Base-by-base conservation (phyloP, 2,329 filamentous ascomycete species). In the Tricladium varicosporioides region DNA sequence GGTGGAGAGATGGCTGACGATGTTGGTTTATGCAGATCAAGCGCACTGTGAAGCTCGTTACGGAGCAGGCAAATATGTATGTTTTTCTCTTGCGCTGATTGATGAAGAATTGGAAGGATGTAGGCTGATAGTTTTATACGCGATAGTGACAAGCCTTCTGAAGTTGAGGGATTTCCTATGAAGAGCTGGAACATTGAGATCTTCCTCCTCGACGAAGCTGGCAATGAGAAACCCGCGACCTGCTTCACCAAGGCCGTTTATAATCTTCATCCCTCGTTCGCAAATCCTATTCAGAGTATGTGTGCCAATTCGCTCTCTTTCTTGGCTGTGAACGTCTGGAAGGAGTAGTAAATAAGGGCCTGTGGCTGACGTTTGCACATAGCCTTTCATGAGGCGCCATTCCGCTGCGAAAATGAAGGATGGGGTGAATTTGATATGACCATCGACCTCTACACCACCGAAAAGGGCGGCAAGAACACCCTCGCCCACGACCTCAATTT, bases 341-440 rank as follows among this genome's bases (percentile, higher is more conserved):
- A 46, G 47, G 43, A 47, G 43, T 10, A 31, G 47, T 49, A 49
- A 32, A 33, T 14, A 27, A 27, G 22, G 22, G 4, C 3, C 7
- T 27, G 7, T 27, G 22, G 33, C 31, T 61, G 27, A 36, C 50
- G 14, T 53, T 53, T 19, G 18, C 8, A 19, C 49, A 51, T 47
- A 94, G 90, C 84, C 19, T 88, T 96, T 77, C 87, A 86, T 70
- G 87, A 89, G 63, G 84, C 92, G 0, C 94, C 94, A 0, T 99
- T 97, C 77, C 82, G 82, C 63, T 96, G 96, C 74, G 80, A 85
- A 62, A 96, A 99, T 75, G 90, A 97, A 75, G 94, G 94, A 65
- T 99, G 94, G 94, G 94, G 94, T 69, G 94, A 97, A 76, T 99
- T 99, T 72, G 94, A 97, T 72, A 93, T 99, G 86, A 81, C 80